Percentiles rank a stretch among this genome's conserved stretches.
Conservation (phyloP, 495 filamentous ascomycete genomes). For the Penicillium alfredii region DNA sequence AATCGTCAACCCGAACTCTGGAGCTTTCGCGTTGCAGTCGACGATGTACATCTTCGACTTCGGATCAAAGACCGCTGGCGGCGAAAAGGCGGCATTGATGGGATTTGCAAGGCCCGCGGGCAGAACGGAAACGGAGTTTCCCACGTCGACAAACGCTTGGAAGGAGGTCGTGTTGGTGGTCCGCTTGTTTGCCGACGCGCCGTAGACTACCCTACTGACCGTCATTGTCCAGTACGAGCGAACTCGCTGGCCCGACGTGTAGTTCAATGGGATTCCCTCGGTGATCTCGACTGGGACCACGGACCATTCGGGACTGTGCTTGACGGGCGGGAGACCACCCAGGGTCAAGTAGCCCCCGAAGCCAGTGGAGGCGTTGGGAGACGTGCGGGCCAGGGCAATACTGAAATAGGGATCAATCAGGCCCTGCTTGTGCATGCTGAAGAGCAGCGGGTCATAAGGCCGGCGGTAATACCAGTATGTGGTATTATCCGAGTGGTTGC, state of each 20-base stretch:
- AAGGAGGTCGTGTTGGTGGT: constrained; percentile 16
- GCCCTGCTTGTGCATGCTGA: constrained; percentile 48
- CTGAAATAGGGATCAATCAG: constrained; percentile 51
- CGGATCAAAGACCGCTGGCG: constrained; percentile 40
- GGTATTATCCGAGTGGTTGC: constrained; percentile 23
- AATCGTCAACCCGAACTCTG: constrained; percentile 47
- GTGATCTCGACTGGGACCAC: constrained; percentile 21
- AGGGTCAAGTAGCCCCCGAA: constrained; percentile 26
- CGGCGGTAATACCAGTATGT: constrained; percentile 22
- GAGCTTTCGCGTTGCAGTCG: constrained; percentile 54
- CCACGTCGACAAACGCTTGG: constrained; percentile 61
- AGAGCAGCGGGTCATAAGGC: constrained; percentile 53
- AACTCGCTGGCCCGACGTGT: constrained; percentile 6
- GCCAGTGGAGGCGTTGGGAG: constrained; percentile 7
- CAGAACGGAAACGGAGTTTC: constrained; percentile 58
- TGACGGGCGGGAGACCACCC: constrained; percentile 21
- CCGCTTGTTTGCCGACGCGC: neutral
- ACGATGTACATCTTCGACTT: constrained; percentile 49
- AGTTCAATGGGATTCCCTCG: constrained; percentile 10
- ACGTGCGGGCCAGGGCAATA: constrained; percentile 26
- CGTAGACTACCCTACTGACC: constrained; percentile 14
- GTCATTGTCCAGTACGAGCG: constrained; percentile 26
- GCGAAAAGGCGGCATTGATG: constrained; percentile 55
- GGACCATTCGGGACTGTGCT: constrained; percentile 10
- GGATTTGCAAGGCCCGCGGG: constrained; percentile 49